Conservation (phyloP, 352 stramenopile genomes). For the Phytophthora idaei region DNA sequence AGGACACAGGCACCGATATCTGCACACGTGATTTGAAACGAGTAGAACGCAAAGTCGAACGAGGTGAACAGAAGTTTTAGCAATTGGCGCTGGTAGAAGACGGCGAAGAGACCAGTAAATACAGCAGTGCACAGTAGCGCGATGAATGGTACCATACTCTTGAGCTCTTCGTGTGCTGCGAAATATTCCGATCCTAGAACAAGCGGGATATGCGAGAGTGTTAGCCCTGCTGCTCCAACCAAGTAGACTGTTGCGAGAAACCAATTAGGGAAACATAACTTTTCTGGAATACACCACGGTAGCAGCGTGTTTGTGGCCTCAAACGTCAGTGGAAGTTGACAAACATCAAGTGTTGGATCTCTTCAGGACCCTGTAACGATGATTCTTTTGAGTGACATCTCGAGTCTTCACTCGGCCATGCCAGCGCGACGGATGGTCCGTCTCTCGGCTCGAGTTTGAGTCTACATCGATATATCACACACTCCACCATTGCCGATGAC, state of each 20-base stretch:
- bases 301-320: slow-evolving; percentile 14
- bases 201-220: slow-evolving; percentile 8
- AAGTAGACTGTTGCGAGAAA: slow-evolving; percentile 3
- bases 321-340: slow-evolving; percentile 19
- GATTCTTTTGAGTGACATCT: slow-evolving; percentile 6
- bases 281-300: slow-evolving; percentile 2
- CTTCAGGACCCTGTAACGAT: slow-evolving; percentile 7
- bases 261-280: slow-evolving; percentile 3
- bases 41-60: slow-evolving; percentile 15
- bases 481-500: slow-evolving; percentile 24
- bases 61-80: slow-evolving; percentile 9
- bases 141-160: neutral
- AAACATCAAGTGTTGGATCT: slow-evolving; percentile 34
- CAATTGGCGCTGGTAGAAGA: neutral
- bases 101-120: slow-evolving; percentile 4
- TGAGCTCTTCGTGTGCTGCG: neutral
- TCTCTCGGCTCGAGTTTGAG: slow-evolving; percentile 14
- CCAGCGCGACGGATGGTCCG: neutral
- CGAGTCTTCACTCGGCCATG: slow-evolving; percentile 3
- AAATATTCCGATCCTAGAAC: neutral
- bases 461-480: slow-evolving; percentile 30
- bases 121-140: slow-evolving; percentile 1
- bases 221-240: slow-evolving; percentile 6
- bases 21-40: slow-evolving; percentile 4
- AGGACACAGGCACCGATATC: slow-evolving; percentile 23